Evolutionary conservation across 805 yeast genomes (phyloP), one percentile per base, ranked within the genome.

Genomic region (Candida fluviatilis): DNA sequence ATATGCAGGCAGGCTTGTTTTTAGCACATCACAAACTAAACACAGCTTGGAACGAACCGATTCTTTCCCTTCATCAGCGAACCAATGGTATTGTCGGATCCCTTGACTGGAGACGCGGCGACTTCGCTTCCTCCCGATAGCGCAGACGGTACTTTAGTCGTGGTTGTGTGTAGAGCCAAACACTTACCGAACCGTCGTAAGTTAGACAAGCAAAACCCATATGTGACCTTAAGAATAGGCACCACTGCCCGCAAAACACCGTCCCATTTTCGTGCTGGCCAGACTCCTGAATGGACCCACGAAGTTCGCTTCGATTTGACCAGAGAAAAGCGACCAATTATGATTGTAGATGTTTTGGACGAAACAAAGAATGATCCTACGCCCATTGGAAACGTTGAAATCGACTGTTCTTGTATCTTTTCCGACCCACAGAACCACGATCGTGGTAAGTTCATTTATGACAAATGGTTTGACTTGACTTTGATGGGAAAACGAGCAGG

Each of bases 171-270:
- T 37, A 76, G 87, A 46, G 96, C 93, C 1, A 80, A 82, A 51
- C 95, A 88, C 52, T 73, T 93, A 31, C 95, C 95, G 17, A 91
- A 93, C 60, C 67, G 88, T 44, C 71, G 91, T 26, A 86, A 83
- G 45, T 68, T 91, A 36, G 97, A 95, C 52, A 93, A 93, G 53
- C 99, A 93, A 61, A 84, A 86, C 47, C 99, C 98, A 2, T 90
- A 87, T 62, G 84, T 89, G 43, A 78, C 91, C 4, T 71, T 86
- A 10, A 68, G 98, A 40, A 71, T 93, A 4, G 91, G 90, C 19
- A 87, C 86, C 42, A 76, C 77, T 50, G 91, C 95, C 7, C 80
- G 84, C 46, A 79, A 83, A 52, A 87, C 97, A 1, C 80, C 79
- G 25, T 73, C 87, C 0, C 80, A 85, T 42, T 74, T 77, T 37